Evolutionary conservation across 2,329 filamentous ascomycete genomes (phyloP).

Genomic region (Pyricularia sp.): DNA sequence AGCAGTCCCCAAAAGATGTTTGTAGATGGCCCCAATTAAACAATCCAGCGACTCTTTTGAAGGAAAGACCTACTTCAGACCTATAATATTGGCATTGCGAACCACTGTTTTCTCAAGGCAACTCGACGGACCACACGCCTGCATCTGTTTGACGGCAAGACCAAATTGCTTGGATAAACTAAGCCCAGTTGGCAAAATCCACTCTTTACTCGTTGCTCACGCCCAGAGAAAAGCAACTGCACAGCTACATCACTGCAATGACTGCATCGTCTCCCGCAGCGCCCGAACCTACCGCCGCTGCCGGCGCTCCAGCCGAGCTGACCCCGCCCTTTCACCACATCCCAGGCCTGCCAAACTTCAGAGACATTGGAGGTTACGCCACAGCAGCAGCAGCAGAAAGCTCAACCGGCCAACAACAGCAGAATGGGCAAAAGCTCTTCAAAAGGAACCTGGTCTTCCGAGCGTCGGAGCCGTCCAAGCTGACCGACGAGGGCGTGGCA

Average conservation of each 20-base stretch:
- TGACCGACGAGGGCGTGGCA: slow-evolving; percentile 39
- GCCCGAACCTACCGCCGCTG: not conserved
- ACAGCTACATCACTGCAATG: not conserved
- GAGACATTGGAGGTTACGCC: slow-evolving; percentile 51
- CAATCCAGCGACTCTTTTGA: not conserved
- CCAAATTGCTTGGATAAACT: not conserved
- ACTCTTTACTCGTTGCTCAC: not conserved
- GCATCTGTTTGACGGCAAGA: not conserved
- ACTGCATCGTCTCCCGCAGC: not conserved
- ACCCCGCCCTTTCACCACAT: slow-evolving; percentile 36
- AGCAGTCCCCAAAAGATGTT: not conserved
- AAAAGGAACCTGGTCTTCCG: slow-evolving; percentile 41
- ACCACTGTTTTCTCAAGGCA: not conserved
- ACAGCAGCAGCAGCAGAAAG: slow-evolving; percentile 12
- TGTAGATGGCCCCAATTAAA: not conserved
- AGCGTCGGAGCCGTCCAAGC: slow-evolving; percentile 49
- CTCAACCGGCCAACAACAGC: not conserved
- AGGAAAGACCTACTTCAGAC: not conserved
- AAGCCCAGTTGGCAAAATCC: not conserved
- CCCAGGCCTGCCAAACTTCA: slow-evolving; percentile 52
- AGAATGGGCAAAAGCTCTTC: not conserved
- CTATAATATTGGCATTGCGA: not conserved
- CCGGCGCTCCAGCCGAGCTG: slow-evolving; percentile 8
- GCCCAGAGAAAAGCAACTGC: not conserved
- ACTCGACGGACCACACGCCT: not conserved